Percentiles rank a stretch among this genome's conserved stretches.
phyloP scores from a whole-genome alignment of 208 protist species.

The Crithidia thermophila region DNA sequence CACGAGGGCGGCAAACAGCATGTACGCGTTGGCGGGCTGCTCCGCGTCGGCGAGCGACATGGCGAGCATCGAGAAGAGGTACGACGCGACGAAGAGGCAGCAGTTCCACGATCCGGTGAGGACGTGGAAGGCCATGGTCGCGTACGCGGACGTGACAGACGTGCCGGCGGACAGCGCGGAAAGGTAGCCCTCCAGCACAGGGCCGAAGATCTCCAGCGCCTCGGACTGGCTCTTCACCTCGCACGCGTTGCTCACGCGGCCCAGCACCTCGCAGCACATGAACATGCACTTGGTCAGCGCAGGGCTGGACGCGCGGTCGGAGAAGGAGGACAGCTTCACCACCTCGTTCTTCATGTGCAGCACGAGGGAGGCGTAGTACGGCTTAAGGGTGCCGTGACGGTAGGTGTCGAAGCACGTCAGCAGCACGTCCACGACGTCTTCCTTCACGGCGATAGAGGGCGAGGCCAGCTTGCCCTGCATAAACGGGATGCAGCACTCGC shows the following conservation, averaged over 20 bases:
- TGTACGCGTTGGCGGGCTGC: slow-evolving; percentile 18
- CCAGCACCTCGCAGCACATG: slow-evolving; percentile 36
- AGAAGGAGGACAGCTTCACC: slow-evolving; percentile 51
- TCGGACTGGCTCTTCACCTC: slow-evolving; percentile 10
- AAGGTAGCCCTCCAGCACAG: slow-evolving; percentile 37
- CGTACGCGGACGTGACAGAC: slow-evolving; percentile 53
- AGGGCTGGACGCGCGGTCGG: slow-evolving; percentile 28
- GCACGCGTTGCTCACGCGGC: slow-evolving; percentile 31
- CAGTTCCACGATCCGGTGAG: slow-evolving; percentile 37
- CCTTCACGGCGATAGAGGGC: slow-evolving; percentile 68
- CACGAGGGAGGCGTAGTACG: slow-evolving; percentile 34
- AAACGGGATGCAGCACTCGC: slow-evolving; percentile 70
- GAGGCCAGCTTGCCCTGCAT: slow-evolving; percentile 68
- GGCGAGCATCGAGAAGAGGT: slow-evolving; percentile 46
- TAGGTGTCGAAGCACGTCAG: slow-evolving; percentile 37
- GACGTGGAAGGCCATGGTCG: slow-evolving; percentile 75
- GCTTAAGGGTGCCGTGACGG: slow-evolving; percentile 10
- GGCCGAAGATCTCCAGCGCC: slow-evolving; percentile 39
- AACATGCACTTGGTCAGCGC: slow-evolving; percentile 40
- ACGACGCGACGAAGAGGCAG: slow-evolving; percentile 32
- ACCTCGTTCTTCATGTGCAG: slow-evolving; percentile 65
- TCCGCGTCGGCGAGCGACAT: slow-evolving; percentile 26
- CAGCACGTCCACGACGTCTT: slow-evolving; percentile 51
- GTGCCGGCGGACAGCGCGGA: slow-evolving; percentile 15
- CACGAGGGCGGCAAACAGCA: slow-evolving; percentile 42